These are phyloP conservation scores for Backusella circina DNA, from an alignment of 192 early-diverging fungal species.

Conservation along the genomic window DNA sequence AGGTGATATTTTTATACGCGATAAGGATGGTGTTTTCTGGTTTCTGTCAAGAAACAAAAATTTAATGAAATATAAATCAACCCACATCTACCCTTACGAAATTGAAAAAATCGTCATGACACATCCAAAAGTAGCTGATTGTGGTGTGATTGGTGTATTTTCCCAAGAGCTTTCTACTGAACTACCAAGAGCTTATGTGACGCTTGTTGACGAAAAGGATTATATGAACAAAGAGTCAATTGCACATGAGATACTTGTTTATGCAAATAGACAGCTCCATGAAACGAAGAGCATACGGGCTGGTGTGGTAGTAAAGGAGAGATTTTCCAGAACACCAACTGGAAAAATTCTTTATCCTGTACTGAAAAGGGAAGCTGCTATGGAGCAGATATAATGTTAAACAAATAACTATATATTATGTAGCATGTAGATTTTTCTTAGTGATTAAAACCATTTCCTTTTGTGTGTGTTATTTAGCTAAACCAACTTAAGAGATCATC, in stretches of 20 bases:
- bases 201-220: background rate
- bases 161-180: background rate
- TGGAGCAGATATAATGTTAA: background rate
- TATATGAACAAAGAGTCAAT: background rate
- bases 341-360: background rate
- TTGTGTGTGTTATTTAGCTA: too few relatives aligned
- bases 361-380: background rate
- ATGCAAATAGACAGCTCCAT: background rate
- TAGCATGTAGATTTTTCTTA: background rate
- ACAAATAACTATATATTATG: background rate
- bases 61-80: conserved; percentile 84
- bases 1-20: conserved; percentile 76
- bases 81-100: conserved; percentile 85
- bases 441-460: background rate
- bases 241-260: background rate
- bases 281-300: background rate
- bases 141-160: background rate
- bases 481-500: too few relatives aligned
- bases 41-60: conserved; percentile 85
- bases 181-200: background rate
- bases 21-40: conserved; percentile 68
- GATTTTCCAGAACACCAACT: background rate
- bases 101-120: conserved; percentile 67
- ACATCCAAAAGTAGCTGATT: conserved; percentile 63
- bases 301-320: background rate